Evolutionary conservation across 306 rosid species (phyloP), one percentile per base, ranked within the genome.

Genomic region (Quercus bicolor): DNA sequence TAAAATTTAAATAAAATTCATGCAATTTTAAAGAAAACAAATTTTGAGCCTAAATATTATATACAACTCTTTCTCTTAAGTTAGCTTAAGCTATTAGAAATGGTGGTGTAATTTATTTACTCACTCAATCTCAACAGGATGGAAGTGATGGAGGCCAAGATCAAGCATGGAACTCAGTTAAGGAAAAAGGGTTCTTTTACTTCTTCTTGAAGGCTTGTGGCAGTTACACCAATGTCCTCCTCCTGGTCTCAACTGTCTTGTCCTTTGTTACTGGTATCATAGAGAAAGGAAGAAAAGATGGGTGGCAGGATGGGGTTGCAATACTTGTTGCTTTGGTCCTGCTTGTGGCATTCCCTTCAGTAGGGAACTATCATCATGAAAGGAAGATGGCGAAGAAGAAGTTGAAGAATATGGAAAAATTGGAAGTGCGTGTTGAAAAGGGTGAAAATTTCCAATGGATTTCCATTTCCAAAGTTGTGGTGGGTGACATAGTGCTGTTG

Each of bases 221-320:
- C 61, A 48, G 40, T 6, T 88, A 4, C 62, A 68, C 87, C 26
- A 70, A 88, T 33, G 6, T 68, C 59, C 23, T 86, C 33, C 68
- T 91, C 13, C 2, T 87, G 24, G n/a, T 74, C 26, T 70, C 95
- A 24, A 89, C 93, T 3, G 77, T 13, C 8, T 75, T 90, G 21
- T 68, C 85, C 54, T 88, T 93, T 0, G 71, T 85, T 52, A 84
- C 59, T n/a, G 93, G 56, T 55, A 77, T 84, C 15, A 75, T 29
- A 72, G 57, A 79, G 78, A 86, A 84, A 78, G 97, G 98, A 40
- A 66, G 74, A 14, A 76, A 72, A 79, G 11, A 77, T 77, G 89
- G 93, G 12, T 91, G 95, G 97, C 91, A 80, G 10, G 97, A 90
- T 15, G 86, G 87, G 20, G 78, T 77, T 73, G 90, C 86, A 16